A percentile compares a stretch with the other conserved stretches of the same genome.
These are phyloP conservation scores for Daldinia childiae DNA, from an alignment of 495 filamentous ascomycete genomes.

Conservation along the genomic window DNA sequence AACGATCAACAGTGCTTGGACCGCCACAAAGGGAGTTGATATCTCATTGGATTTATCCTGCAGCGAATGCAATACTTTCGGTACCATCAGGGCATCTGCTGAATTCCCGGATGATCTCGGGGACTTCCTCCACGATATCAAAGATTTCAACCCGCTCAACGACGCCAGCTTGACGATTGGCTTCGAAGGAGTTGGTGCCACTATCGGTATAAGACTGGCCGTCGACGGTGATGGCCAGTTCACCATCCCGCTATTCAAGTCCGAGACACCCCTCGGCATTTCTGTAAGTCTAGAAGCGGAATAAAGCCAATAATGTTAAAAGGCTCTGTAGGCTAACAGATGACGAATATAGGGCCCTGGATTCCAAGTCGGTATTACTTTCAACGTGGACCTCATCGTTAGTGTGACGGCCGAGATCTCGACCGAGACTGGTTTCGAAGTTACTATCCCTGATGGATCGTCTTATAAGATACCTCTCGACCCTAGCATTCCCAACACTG, in stretches of 20 bases:
- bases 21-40: conserved; percentile 4
- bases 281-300: conserved; percentile 20
- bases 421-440: conserved; percentile 45
- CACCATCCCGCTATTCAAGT: conserved; percentile 28
- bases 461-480: conserved; percentile 43
- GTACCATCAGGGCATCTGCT: conserved; percentile 33
- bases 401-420: conserved; percentile 36
- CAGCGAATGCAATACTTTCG: conserved; percentile 39
- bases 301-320: neutral
- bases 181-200: conserved; percentile 41
- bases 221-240: conserved; percentile 29
- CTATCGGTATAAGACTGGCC: conserved; percentile 29
- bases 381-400: conserved; percentile 44
- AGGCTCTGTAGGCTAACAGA: neutral
- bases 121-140: conserved; percentile 30
- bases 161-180: conserved; percentile 36
- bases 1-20: conserved; percentile 17
- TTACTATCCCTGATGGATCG: conserved; percentile 46
- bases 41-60: conserved; percentile 34
- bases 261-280: conserved; percentile 41
- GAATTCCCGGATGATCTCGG: conserved; percentile 40
- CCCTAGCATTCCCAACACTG: conserved; percentile 24
- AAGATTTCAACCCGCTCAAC: conserved; percentile 35
- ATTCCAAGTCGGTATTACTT: conserved; percentile 45
- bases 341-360: conserved; percentile 32